phyloP scores from a whole-genome alignment of 1,284 basidiomycete genomes.

The Ganoderma sinense region DNA sequence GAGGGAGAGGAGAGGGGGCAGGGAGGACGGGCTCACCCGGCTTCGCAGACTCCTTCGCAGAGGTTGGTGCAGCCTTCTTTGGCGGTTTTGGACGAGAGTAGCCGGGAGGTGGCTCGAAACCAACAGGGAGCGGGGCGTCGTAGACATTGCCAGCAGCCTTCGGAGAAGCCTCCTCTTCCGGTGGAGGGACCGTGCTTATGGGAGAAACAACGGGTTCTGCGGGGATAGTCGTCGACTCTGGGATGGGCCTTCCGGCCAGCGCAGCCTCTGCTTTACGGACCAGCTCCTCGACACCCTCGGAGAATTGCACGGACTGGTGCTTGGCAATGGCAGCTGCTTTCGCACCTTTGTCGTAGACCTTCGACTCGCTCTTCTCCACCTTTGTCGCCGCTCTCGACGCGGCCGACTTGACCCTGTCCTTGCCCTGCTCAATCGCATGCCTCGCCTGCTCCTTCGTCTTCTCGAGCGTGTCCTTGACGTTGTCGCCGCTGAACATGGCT shows the following conservation, averaged over 20 bases:
- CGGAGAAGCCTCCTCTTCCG: constrained; percentile 8
- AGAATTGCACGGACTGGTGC: constrained; percentile 59
- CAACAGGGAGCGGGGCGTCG: constrained; percentile 80
- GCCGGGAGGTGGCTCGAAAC: constrained; percentile 92
- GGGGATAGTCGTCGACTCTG: constrained; percentile 44
- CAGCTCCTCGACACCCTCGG: constrained; percentile 71
- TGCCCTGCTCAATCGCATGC: constrained; percentile 49
- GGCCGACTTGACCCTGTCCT: constrained; percentile 57
- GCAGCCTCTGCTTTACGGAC: constrained; percentile 75
- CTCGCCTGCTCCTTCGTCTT: constrained; percentile 50
- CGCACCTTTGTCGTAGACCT: constrained; percentile 46
- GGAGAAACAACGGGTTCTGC: constrained; percentile 40
- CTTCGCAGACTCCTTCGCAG: constrained; percentile 41
- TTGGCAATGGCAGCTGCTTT: constrained; percentile 54
- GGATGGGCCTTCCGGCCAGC: constrained; percentile 52
- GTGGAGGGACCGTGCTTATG: constrained; percentile 38
- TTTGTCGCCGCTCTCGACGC: constrained; percentile 58
- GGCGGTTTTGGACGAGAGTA: constrained; percentile 67
- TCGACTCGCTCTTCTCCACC: constrained; percentile 50
- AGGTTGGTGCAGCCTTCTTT: constrained; percentile 25
- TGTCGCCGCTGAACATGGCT: constrained; percentile 43
- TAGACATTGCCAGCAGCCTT: constrained; percentile 61
- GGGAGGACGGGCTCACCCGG: constrained; percentile 38
- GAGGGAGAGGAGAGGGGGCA: constrained; percentile 64
- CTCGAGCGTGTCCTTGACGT: constrained; percentile 46